Evolutionary conservation across 2,329 filamentous ascomycete genomes (phyloP), one percentile per base, ranked within the genome.

Genomic region (Xylaria sp.): DNA sequence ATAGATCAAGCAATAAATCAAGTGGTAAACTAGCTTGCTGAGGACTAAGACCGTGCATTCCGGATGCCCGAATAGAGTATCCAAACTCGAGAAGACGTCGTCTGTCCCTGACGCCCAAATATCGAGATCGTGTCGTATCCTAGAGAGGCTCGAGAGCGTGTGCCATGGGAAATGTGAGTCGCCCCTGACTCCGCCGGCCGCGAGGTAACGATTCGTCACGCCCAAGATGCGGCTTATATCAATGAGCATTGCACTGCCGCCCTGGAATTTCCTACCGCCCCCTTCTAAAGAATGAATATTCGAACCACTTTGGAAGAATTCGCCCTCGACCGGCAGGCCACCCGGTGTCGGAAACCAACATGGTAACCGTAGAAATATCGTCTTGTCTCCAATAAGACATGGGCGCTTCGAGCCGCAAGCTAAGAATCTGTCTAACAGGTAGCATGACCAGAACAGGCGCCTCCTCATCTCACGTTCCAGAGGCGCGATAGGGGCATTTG

Each of bases 161-260:
- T 97, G 93, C 93, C 93, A 97, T 9, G 93, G 93, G 72, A 97
- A 97, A 78, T 97, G 93, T 0, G 93, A 94, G 76, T 97, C 93
- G 34, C 93, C 93, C 80, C 95, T 96, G 64, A 96, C 92, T 39
- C 93, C 93, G 6, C 93, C 93, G 1, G 92, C 91, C 8, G 93
- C 92, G 58, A 97, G 85, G 78, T 97, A 97, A 68, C 90, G 88
- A 75, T 94, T 96, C 1, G 93, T 95, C 68, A 91, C 90, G 39
- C 93, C 93, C 6, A 97, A 85, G 54, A 97, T 93, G 39, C 93
- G 90, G 32, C 89, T 90, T 70, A 97, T 94, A 75, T 96, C 93
- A 72, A 97, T 93, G 34, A 97, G 85, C 87, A 97, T 91, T 6
- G 91, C 91, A 65, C 87, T 91, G 76, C 91, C 92, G 24, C 92